Evolutionary conservation across 768 basidiomycete species (phyloP), one percentile per base, ranked within the genome.

Genomic region (Suillus ampliporus): DNA sequence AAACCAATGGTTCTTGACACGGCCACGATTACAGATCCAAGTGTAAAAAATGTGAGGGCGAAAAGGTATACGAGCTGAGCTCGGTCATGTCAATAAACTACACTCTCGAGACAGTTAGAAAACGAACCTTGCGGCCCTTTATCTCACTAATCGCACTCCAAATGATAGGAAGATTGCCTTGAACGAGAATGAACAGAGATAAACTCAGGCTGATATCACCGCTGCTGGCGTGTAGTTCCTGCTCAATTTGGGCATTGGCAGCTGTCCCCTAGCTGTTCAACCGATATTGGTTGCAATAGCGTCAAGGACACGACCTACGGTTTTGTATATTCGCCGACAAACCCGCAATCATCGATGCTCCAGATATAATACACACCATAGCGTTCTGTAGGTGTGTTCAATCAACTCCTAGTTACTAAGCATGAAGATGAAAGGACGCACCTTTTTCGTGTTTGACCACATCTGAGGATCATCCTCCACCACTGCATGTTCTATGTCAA

Each of bases 61-160:
- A 78, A 61, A 1, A 88, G 64, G 69, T 89, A 89, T 4, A 90
- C 86, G 19, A 82, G 62, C 87, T 87, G 46, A 17, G 28, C 35
- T 37, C 35, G 10, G 41, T n/a, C 15, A 52, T 53, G 31, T 50
- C 4, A 44, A 52, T 50, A 28, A 61, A 43, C 26, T 35, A 26
- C 52, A 26, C 31, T 35, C 5, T 56, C 9, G 13, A 47, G n/a
- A n/a, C 21, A 53, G 28, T 19, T 17, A 52, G 26, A 23, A 58
- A 57, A 21, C 62, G 40, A 65, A 87, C 88, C 80, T 86, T 93
- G 57, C 92, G 79, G 2, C 92, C 92, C 68, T 86, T 86, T n/a
- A 94, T 83, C 73, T 94, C 92, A 64, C 88, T 89, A 31, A 92
- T 75, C 0, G 87, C 83, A 46, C 82, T 84, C 91, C 92, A 93